Base-by-base conservation (phyloP, 306 rosid species). In the Senna siamea region DNA sequence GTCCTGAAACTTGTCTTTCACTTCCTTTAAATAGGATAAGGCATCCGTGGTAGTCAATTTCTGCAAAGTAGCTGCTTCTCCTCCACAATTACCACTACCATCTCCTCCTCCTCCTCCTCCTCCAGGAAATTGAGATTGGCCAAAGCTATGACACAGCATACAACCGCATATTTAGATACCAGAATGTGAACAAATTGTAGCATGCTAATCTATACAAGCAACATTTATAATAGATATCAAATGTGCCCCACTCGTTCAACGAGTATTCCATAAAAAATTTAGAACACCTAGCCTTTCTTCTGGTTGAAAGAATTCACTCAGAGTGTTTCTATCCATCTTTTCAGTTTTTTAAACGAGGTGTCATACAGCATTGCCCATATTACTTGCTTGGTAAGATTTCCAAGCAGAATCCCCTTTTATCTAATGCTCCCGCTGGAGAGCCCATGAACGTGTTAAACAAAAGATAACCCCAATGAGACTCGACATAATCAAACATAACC, bases 1-100 rank as follows among this genome's bases (percentile, higher is more conserved):
- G 74, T 89, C 87, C 71, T 83, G 85, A 85, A 93, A 90, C 72
- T 74, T 84, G 67, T 87, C 87, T 80, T 85, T 87, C 68, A 89
- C 89, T 9, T 84, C 86, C 72, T 78, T 86, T 26, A 93, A 81
- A 85, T 89, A 93, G 5, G 83, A 69, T 38, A 83, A 66, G 62
- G 92, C 93, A 50, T 89, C 89, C 9, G 72, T 68, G 34, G 84
- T 78, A 10, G 92, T 87, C 51, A 81, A 78, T 64, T 76, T 89
- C 87, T 81, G 68, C 50, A 10, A 35, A 61, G 48, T 6, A 61
- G 9, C 28, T 61, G 30, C 28, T 61, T n/a, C 91, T 5, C 80
- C 34, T 72, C 82, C 78, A 35, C 75, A 84, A 66, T 28, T 28
- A 41, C 79, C 87, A 56, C 83, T 73, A 76, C 56, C 88, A 79